Evolutionary conservation across 495 filamentous ascomycete genomes (phyloP).

Genomic region (Melanomma pulvis-pyrius): DNA sequence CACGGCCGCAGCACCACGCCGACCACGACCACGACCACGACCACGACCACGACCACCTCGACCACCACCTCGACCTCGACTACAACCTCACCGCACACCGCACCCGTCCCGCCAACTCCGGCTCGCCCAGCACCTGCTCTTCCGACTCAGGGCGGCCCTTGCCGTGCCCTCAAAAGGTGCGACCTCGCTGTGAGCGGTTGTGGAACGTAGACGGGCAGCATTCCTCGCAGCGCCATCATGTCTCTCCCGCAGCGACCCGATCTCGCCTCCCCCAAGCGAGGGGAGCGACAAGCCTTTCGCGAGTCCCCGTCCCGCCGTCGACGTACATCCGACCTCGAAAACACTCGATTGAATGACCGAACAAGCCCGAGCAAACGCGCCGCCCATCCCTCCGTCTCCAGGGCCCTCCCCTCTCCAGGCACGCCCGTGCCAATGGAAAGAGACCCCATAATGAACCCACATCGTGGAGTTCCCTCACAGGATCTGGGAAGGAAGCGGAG

Average conservation of each 20-base stretch:
- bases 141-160: conserved; percentile 29
- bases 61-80: neutral
- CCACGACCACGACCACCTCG: neutral
- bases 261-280: conserved; percentile 30
- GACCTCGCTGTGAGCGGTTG: neutral
- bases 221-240: conserved; percentile 34
- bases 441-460: conserved; percentile 38
- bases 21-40: neutral
- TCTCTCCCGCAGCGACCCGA: conserved; percentile 39
- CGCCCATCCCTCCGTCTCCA: conserved; percentile 18
- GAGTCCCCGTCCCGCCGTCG: conserved; percentile 67
- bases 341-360: conserved; percentile 18
- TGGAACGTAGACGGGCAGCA: conserved; percentile 29
- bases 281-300: conserved; percentile 56
- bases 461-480: conserved; percentile 33
- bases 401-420: conserved; percentile 37
- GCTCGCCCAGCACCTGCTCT: neutral
- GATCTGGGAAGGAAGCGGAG: conserved; percentile 74
- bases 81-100: neutral
- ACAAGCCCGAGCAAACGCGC: conserved; percentile 41
- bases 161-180: conserved; percentile 32
- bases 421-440: conserved; percentile 36
- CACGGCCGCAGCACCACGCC: neutral
- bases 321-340: conserved; percentile 67
- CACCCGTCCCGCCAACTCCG: neutral